Evolutionary conservation across 352 stramenopile species (phyloP).

Genomic region (Globisporangium echinulatum): DNA sequence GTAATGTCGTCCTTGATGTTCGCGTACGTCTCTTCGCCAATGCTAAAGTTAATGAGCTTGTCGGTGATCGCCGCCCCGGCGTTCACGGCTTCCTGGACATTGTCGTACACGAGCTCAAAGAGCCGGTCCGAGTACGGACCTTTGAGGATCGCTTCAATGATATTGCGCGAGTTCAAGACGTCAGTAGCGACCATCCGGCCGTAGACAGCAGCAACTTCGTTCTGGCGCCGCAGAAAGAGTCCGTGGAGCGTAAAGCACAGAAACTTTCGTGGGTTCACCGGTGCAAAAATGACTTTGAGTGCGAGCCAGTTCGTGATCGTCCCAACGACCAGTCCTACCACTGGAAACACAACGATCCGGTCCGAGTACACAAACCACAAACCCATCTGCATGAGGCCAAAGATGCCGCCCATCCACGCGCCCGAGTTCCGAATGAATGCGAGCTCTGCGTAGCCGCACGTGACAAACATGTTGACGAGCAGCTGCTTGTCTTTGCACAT

Average conservation of each 20-base stretch:
- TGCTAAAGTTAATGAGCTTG: conserved; percentile 80
- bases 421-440: conserved; percentile 90
- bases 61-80: conserved; percentile 65
- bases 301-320: conserved; percentile 97
- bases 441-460: conserved; percentile 88
- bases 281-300: conserved; percentile 92
- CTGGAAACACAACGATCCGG: conserved; percentile 83
- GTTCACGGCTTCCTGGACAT: conserved; percentile 83
- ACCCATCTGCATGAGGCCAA: conserved; percentile 84
- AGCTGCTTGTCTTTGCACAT: conserved; percentile 94
- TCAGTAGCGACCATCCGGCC: conserved; percentile 78
- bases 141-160: conserved; percentile 87
- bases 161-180: conserved; percentile 84
- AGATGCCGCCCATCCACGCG: conserved; percentile 87
- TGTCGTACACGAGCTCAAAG: conserved; percentile 85
- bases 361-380: conserved; percentile 85
- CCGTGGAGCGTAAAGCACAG: conserved; percentile 91
- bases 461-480: conserved; percentile 94
- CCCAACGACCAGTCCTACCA: conserved; percentile 93
- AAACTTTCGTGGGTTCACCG: conserved; percentile 81
- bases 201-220: conserved; percentile 87
- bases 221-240: conserved; percentile 92
- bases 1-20: conserved; percentile 88
- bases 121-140: conserved; percentile 81
- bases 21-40: conserved; percentile 77